Conservation (phyloP, 352 stramenopile genomes). For the Phytopythium oedochilum region DNA sequence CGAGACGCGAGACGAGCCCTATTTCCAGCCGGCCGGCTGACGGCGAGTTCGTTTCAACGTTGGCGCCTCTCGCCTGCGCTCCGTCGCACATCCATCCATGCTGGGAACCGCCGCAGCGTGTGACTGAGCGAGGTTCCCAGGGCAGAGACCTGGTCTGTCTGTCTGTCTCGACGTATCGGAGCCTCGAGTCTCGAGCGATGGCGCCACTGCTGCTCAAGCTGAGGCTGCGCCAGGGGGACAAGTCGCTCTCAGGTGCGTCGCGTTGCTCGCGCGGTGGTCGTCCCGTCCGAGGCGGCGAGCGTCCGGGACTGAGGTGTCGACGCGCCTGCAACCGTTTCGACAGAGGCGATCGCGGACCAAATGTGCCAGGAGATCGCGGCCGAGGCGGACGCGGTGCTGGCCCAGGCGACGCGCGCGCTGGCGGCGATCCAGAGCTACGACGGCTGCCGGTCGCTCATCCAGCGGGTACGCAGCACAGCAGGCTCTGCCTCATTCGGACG, state of each 20-base stretch:
- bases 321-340: too few relatives aligned
- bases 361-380: constrained; percentile 36
- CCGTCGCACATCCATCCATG: not conserved
- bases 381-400: constrained; percentile 32
- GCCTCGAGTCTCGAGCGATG: too few relatives aligned
- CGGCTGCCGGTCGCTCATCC: constrained; percentile 41
- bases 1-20: too few relatives aligned
- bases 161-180: too few relatives aligned
- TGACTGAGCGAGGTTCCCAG: too few relatives aligned
- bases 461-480: constrained; percentile 16
- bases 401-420: constrained; percentile 25
- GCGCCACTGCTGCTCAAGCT: constrained; percentile 27
- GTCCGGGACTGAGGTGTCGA: not conserved
- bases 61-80: too few relatives aligned
- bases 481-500: not conserved
- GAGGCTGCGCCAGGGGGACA: constrained; percentile 27
- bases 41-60: not conserved
- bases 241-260: constrained; percentile 31
- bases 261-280: not conserved
- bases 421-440: constrained; percentile 33
- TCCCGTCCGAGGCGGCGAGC: not conserved
- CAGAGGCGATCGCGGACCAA: constrained; percentile 31
- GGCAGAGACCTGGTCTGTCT: not conserved
- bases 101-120: too few relatives aligned
- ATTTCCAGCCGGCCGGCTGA: too few relatives aligned